A percentile compares a stretch with the other conserved stretches of the same genome.
phyloP scores from a whole-genome alignment of 345 rosid genomes.

The Euphorbia tirucalli region DNA sequence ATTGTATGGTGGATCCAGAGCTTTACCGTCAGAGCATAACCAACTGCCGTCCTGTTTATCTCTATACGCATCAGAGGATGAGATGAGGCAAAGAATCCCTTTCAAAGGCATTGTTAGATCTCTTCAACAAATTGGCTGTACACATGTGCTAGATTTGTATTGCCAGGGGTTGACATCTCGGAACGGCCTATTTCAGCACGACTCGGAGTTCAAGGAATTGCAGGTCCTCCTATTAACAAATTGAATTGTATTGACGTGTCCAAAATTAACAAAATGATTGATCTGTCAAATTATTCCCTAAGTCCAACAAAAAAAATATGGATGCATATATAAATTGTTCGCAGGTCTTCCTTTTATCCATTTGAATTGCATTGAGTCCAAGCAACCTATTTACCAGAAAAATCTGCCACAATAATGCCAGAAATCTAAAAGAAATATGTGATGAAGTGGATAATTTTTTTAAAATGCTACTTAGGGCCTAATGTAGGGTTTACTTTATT shows the following conservation, averaged over 20 bases:
- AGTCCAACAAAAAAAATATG: background rate
- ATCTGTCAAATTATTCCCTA: background rate
- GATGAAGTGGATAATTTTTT: background rate
- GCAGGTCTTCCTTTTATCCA: constrained; percentile 52
- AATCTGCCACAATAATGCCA: background rate
- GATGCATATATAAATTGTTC: constrained; percentile 14
- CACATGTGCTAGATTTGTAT: constrained; percentile 81
- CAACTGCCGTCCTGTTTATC: constrained; percentile 33
- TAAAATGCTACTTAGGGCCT: background rate
- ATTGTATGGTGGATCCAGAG: constrained; percentile 35
- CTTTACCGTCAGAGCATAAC: constrained; percentile 26
- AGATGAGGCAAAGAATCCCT: constrained; percentile 55
- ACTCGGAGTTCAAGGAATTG: constrained; percentile 74
- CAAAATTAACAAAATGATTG: background rate
- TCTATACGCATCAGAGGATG: constrained; percentile 39
- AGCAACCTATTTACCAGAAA: background rate
- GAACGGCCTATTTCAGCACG: constrained; percentile 65
- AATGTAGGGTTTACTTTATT: constrained; percentile 8
- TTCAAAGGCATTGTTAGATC: constrained; percentile 88
- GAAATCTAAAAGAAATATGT: background rate
- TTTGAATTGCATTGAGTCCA: background rate
- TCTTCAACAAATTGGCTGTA: constrained; percentile 89
- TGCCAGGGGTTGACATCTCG: constrained; percentile 79
- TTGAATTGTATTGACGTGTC: background rate
- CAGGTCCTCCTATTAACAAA: constrained; percentile 48